These are phyloP conservation scores for Mycosphaerella sp. DNA, from an alignment of 2,329 filamentous ascomycete species.

Conservation along the genomic window DNA sequence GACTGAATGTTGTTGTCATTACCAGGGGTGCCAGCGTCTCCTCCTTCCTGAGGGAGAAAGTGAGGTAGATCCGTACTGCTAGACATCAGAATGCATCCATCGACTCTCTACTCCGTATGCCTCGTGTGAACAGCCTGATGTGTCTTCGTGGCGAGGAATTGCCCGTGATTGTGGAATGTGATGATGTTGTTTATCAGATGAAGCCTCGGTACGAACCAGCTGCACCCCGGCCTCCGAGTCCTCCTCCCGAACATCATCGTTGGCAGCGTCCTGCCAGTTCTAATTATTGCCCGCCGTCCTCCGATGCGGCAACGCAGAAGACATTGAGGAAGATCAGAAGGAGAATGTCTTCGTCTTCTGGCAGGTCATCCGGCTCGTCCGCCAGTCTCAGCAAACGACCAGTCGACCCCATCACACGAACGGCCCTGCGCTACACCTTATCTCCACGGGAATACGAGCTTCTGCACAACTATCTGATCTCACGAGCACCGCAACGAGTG, in stretches of 20 bases:
- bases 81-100: neutral
- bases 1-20: neutral
- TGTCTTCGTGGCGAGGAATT: constrained; percentile 2
- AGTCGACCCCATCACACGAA: constrained; percentile 69
- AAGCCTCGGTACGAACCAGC: neutral
- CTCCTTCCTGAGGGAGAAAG: neutral
- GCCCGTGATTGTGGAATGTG: constrained; percentile 5
- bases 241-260: constrained; percentile 1
- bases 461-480: constrained; percentile 76
- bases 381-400: constrained; percentile 21
- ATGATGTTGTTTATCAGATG: constrained; percentile 8
- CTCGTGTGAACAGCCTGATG: constrained; percentile 2
- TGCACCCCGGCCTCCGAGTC: neutral
- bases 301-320: constrained; percentile 3
- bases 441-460: constrained; percentile 81
- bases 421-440: constrained; percentile 75
- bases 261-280: neutral
- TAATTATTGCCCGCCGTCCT: neutral
- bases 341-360: constrained; percentile 15
- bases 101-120: neutral
- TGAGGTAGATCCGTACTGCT: neutral
- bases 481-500: constrained; percentile 56
- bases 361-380: constrained; percentile 9
- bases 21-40: neutral
- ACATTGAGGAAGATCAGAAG: constrained; percentile 8